Conservation (phyloP, 257 asterid species). For the Rauvolfia tetraphylla region DNA sequence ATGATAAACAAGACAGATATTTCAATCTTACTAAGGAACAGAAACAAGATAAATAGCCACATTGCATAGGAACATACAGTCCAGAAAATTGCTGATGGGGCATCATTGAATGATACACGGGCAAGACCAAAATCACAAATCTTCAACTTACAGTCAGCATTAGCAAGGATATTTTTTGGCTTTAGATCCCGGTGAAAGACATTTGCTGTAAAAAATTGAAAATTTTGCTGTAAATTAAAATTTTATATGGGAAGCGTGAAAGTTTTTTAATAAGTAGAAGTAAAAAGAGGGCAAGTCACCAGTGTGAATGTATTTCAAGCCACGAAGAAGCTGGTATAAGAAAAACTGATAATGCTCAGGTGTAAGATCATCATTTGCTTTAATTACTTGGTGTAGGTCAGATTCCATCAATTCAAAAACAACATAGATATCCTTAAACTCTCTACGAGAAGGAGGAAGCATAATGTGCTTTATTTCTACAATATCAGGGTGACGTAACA, state of each 20-base stretch:
- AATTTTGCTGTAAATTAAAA: not conserved
- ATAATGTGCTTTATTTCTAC: slow-evolving; percentile 90
- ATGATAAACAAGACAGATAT: not conserved
- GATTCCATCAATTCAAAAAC: slow-evolving; percentile 96
- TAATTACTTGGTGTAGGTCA: slow-evolving; percentile 96
- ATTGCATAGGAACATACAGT: slow-evolving; percentile 45
- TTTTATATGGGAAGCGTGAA: not conserved
- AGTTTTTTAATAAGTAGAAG: slow-evolving; percentile 3
- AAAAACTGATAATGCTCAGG: slow-evolving; percentile 92
- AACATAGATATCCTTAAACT: slow-evolving; percentile 82
- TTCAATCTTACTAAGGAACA: not conserved
- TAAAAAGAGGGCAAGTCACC: slow-evolving; percentile 38
- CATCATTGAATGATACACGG: slow-evolving; percentile 92
- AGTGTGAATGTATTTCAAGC: slow-evolving; percentile 79
- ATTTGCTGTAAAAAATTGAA: slow-evolving; percentile 53
- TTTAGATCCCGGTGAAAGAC: slow-evolving; percentile 91
- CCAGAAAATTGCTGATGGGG: slow-evolving; percentile 98
- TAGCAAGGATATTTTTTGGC: slow-evolving; percentile 96
- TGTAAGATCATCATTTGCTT: slow-evolving; percentile 86
- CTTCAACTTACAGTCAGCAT: slow-evolving; percentile 96
- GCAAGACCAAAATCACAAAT: slow-evolving; percentile 98
- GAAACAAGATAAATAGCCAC: slow-evolving; percentile 6
- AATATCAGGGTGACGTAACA: slow-evolving; percentile 90
- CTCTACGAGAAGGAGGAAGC: slow-evolving; percentile 98
- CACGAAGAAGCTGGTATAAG: slow-evolving; percentile 90